phyloP scores from a whole-genome alignment of 164 flowering plant species.

The Tinospora cordifolia region DNA sequence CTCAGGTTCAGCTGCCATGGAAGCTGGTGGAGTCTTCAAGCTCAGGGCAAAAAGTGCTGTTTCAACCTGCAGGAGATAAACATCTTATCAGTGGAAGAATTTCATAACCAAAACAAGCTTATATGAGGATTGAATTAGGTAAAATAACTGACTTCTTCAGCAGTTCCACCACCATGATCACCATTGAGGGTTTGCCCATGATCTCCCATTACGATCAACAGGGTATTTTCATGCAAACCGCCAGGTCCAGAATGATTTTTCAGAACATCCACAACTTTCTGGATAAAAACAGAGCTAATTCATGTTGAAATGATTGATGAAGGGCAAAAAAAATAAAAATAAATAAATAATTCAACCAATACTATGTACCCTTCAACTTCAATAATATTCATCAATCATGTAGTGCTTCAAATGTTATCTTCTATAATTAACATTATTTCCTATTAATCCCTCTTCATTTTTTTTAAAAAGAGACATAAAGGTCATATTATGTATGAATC shows the following conservation, averaged over 20 bases:
- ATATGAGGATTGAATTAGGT: background rate
- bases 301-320: background rate
- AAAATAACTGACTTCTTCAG: slow-evolving; percentile 64
- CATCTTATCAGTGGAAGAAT: slow-evolving; percentile 12
- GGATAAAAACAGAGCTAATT: slow-evolving; percentile 10
- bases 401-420: no score
- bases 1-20: slow-evolving; percentile 36
- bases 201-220: slow-evolving; percentile 95
- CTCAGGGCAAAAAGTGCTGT: slow-evolving; percentile 87
- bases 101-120: background rate
- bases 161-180: slow-evolving; percentile 98
- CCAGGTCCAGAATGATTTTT: slow-evolving; percentile 71
- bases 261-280: slow-evolving; percentile 69
- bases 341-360: no score
- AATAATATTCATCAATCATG: no score
- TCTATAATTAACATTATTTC: no score
- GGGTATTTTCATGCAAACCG: slow-evolving; percentile 79
- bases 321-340: background rate
- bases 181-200: slow-evolving; percentile 98
- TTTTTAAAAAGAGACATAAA: no score
- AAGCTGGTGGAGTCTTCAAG: slow-evolving; percentile 43
- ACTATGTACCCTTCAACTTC: no score
- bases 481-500: no score
- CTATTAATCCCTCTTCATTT: no score
- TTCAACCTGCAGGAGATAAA: slow-evolving; percentile 62